Percentiles rank a stretch among this genome's conserved stretches.
phyloP scores from a whole-genome alignment of 805 yeast species.

The Cyberlindnera nakhonratchasimensis region DNA sequence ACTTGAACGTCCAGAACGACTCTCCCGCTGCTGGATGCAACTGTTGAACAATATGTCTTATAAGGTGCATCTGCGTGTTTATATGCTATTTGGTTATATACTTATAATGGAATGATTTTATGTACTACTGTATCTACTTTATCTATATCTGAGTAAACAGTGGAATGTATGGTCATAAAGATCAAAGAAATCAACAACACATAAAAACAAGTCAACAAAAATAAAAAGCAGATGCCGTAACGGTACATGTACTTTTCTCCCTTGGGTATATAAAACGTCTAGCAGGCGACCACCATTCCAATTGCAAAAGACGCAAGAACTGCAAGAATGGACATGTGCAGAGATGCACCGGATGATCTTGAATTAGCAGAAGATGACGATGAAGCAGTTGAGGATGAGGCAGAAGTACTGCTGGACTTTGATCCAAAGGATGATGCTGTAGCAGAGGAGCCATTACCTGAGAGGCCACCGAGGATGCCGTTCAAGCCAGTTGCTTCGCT shows the following conservation, averaged over 20 bases:
- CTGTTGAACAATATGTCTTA: too few species aligned
- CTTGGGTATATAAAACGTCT: too few species aligned
- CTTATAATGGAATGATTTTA: constrained; percentile 2
- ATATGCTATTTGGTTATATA: background rate
- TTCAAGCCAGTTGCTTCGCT: constrained; percentile 10
- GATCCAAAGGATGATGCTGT: too few species aligned
- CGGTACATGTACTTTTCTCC: too few species aligned
- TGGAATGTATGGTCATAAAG: background rate
- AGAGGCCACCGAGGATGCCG: constrained; percentile 8
- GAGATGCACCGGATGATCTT: constrained; percentile 1
- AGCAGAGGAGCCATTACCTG: background rate
- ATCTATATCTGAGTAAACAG: too few species aligned
- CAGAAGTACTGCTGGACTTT: background rate
- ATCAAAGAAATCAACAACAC: background rate
- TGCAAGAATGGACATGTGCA: constrained; percentile 1
- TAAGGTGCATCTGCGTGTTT: too few species aligned
- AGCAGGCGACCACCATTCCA: constrained; percentile 2
- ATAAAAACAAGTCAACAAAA: background rate
- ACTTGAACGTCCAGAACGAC: constrained; percentile 31
- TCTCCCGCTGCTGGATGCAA: constrained; percentile 31
- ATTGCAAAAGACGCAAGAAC: constrained; percentile 1
- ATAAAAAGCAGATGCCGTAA: too few species aligned
- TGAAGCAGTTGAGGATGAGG: constrained; percentile 1
- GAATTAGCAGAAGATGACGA: constrained; percentile 6
- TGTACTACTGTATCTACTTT: background rate